Evolutionary conservation across 2,329 filamentous ascomycete species (phyloP), one percentile per base, ranked within the genome.

Genomic region (Fonsecaea pedrosoi): DNA sequence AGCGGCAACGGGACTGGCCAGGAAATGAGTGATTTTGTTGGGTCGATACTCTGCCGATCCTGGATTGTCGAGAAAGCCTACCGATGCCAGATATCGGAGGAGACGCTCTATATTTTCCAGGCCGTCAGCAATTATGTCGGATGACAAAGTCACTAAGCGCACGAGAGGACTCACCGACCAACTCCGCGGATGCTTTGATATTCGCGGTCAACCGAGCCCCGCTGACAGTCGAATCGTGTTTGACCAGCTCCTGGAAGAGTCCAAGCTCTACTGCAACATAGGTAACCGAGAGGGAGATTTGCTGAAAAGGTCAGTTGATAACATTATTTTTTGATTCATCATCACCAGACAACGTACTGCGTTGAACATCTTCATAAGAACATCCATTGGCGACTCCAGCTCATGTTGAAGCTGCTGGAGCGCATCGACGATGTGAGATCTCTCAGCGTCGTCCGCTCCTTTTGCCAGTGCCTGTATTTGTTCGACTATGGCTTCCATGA

Each of bases 21-120:
- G 60, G 40, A 66, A 59, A 30, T 69, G 66, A 12, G 73, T 75
- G 21, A 69, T 45, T 21, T 68, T 72, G 37, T 69, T 74, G 9
- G 71, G 71, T 9, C 57, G 62, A 61, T 72, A 74, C 1, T 55
- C 40, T 38, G 72, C 66, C 48, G 67, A 62, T 3, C 48, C 59
- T 0, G 66, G 67, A 35, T 70, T 65, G 21, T 15, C 40, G 55
- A 70, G 55, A 25, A 71, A 57, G 9, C 66, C 59, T 13, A 55
- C 67, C 2, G 73, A 72, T 1, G 73, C 72, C 15, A 75, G 60
- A 40, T 75, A 74, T 42, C 75, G 74, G 25, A 75, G 68, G 13
- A 77, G 34, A 32, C 66, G 25, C 48, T 62, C 68, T 70, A 40
- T 38, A 25, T 6, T 30, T 1, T 42, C 48, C 12, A 15, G 56